Conservation (phyloP, 208 protist species). For the Crithidia acanthocephali region DNA sequence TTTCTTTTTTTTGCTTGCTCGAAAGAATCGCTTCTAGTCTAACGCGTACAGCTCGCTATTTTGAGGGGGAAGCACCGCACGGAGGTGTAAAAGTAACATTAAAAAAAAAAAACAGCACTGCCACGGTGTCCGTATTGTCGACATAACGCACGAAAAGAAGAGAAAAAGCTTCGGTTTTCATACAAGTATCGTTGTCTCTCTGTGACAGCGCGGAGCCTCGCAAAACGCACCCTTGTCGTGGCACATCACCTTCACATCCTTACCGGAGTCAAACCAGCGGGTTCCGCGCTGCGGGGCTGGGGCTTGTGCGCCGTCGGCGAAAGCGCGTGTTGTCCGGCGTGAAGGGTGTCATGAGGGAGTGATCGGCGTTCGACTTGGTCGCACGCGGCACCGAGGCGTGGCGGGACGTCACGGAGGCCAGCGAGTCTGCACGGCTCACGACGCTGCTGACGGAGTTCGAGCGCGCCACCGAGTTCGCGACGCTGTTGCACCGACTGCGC, state of each 20-base stretch:
- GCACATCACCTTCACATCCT: too few species aligned
- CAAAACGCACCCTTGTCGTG: too few species aligned
- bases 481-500: conserved; percentile 38
- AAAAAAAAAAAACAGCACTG: too few species aligned
- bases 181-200: too few species aligned
- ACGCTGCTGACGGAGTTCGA: conserved; percentile 43
- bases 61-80: too few species aligned
- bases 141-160: background rate
- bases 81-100: too few species aligned
- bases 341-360: conserved; percentile 29
- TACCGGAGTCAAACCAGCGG: conserved; percentile 18
- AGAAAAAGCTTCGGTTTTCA: background rate
- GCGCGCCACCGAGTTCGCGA: conserved; percentile 17
- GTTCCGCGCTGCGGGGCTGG: conserved; percentile 15
- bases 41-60: too few species aligned
- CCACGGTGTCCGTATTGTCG: background rate
- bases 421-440: conserved; percentile 59
- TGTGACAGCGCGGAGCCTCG: too few species aligned
- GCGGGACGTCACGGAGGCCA: conserved; percentile 63
- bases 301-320: conserved; percentile 10
- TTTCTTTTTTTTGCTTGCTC: too few species aligned
- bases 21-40: too few species aligned
- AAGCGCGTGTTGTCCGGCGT: conserved; percentile 23
- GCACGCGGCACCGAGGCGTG: conserved; percentile 68
- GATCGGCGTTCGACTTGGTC: conserved; percentile 63